A percentile compares a stretch with the other conserved stretches of the same genome.
These are phyloP conservation scores for Gaeumannomyces tritici DNA, from an alignment of 2,329 filamentous ascomycete species.

Conservation along the genomic window DNA sequence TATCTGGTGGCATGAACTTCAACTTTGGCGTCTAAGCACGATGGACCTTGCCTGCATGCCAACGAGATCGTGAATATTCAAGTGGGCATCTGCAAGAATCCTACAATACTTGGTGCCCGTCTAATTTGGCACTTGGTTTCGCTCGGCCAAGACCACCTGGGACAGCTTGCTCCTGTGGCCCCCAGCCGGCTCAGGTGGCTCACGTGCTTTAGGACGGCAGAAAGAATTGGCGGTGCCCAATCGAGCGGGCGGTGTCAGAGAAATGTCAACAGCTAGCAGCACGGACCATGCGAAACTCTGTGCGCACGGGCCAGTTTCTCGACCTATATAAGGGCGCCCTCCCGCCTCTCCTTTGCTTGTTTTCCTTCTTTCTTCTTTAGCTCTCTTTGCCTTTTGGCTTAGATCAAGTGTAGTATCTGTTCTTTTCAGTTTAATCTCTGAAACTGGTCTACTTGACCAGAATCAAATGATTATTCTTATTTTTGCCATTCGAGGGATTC, in stretches of 20 bases:
- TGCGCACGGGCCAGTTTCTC: neutral
- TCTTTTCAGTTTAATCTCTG: slow-evolving; percentile 96
- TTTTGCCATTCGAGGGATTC: slow-evolving; percentile 45
- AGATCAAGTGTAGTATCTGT: slow-evolving; percentile 94
- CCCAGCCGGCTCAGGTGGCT: too few relatives aligned
- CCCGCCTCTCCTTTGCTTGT: neutral
- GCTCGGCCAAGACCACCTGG: too few relatives aligned
- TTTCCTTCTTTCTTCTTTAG: slow-evolving; percentile 19
- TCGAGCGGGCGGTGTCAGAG: neutral
- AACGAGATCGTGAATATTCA: too few relatives aligned
- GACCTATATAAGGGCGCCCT: neutral
- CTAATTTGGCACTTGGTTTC: too few relatives aligned
- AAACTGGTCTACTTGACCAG: slow-evolving; percentile 62
- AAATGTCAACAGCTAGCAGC: neutral
- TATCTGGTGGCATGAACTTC: too few relatives aligned
- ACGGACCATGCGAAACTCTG: neutral
- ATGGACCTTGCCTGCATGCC: too few relatives aligned
- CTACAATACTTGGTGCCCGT: too few relatives aligned
- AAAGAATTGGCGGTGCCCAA: neutral
- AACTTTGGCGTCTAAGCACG: too few relatives aligned
- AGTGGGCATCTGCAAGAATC: too few relatives aligned
- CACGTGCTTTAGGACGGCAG: neutral
- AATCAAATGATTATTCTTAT: slow-evolving; percentile 71
- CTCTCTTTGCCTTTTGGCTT: slow-evolving; percentile 54
- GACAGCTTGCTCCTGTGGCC: too few relatives aligned